Evolutionary conservation across 306 rosid species (phyloP), one percentile per base, ranked within the genome.

Genomic region (Inga leiocalycina): DNA sequence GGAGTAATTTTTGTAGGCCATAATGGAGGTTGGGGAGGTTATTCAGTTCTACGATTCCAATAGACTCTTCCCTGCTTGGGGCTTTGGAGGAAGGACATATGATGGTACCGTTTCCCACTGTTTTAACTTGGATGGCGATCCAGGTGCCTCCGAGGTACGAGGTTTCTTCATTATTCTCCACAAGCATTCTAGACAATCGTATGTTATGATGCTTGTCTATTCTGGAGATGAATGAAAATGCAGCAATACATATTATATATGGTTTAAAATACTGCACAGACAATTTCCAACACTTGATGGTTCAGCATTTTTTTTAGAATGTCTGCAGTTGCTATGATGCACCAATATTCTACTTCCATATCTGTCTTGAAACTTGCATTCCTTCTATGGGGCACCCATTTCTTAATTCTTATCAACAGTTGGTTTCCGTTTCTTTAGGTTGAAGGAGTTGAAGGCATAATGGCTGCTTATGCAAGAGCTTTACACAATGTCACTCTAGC

Each of bases 41-140:
- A 93, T 93, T 88, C 96, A 93, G 83, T 93, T 95, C 79, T 95
- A 93, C 67, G 96, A 93, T 86, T 81, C 91, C 54, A 93, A 93
- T 77, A 88, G 78, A 76, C 85, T 65, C 32, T 95, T 95, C 87
- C 98, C 98, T 39, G 93, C 97, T 43, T 92, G 98, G 97, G 98
- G 98, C n/a, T 95, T 95, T 82, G 98, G 98, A 84, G 98, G 94
- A 83, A 85, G 82, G 81, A 46, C 82, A 59, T 68, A 3, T 16
- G 84, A 54, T 70, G 92, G 90, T 19, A 37, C 54, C 4, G 3
- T 93, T 32, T 95, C 97, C 13, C 97, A 95, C 80, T 91, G 98
- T 81, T 95, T 95, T 79, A 93, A 90, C 88, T 87, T 95, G 87
- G 91, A 91, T 78, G 91, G 91, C 70, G 70, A 71, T 84, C 57